Percentiles rank a stretch among this genome's conserved stretches.
phyloP scores from a whole-genome alignment of 2,329 filamentous ascomycete genomes.

The Cladosporium sp. region DNA sequence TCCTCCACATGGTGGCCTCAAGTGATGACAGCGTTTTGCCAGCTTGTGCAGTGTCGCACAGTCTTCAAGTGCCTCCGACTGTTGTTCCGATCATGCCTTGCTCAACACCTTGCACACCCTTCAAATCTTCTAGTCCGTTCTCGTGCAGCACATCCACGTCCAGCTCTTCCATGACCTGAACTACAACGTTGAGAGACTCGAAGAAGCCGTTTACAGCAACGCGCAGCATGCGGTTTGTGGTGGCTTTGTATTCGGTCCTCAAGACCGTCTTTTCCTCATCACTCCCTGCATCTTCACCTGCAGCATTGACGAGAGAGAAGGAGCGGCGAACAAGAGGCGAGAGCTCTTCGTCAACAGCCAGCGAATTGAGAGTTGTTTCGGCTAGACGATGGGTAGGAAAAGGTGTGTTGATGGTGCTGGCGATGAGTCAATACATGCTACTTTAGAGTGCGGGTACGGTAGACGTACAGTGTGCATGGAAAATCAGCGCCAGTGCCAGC shows the following conservation, averaged over 20 bases:
- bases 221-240: slow-evolving; percentile 93
- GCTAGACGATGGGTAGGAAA: slow-evolving; percentile 81
- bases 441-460: neutral
- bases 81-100: slow-evolving; percentile 37
- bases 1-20: neutral
- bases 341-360: slow-evolving; percentile 85
- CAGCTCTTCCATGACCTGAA: slow-evolving; percentile 87
- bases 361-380: slow-evolving; percentile 68
- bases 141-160: slow-evolving; percentile 76
- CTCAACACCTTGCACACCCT: slow-evolving; percentile 42
- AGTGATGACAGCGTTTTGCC: neutral
- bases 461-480: slow-evolving; percentile 42
- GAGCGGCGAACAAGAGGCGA: slow-evolving; percentile 77
- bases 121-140: slow-evolving; percentile 42
- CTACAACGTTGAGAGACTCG: slow-evolving; percentile 79
- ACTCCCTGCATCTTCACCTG: slow-evolving; percentile 20
- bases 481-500: slow-evolving; percentile 32
- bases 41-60: neutral
- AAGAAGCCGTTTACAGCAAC: slow-evolving; percentile 97
- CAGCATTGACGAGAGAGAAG: slow-evolving; percentile 55
- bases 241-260: slow-evolving; percentile 75
- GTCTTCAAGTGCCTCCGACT: slow-evolving; percentile 14
- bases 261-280: slow-evolving; percentile 57
- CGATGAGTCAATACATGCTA: slow-evolving; percentile 3
- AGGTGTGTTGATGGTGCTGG: slow-evolving; percentile 72